These are phyloP conservation scores for Sporormia fimetaria DNA, from an alignment of 495 filamentous ascomycete genomes.

Conservation along the genomic window DNA sequence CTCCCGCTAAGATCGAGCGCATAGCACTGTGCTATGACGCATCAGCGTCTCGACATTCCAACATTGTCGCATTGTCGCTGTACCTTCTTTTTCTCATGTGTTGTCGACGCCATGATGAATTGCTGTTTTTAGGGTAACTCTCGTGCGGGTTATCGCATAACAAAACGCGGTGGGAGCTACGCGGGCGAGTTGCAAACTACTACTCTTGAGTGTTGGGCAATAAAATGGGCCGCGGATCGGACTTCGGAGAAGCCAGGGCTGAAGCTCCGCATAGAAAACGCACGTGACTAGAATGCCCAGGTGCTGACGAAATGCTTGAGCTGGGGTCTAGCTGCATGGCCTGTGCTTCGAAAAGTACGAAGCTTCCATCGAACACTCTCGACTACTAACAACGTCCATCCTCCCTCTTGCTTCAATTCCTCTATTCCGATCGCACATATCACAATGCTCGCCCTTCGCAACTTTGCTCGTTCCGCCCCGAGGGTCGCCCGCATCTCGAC, in stretches of 20 bases:
- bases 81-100: slow-evolving; percentile 19
- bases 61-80: background rate
- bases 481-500: slow-evolving; percentile 52
- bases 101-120: background rate
- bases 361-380: too few species aligned
- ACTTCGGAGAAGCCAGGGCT: too few species aligned
- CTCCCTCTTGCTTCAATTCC: slow-evolving; percentile 2
- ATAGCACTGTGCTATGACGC: slow-evolving; percentile 55
- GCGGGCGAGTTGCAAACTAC: background rate
- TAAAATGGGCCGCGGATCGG: too few species aligned
- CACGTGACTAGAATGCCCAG: too few species aligned
- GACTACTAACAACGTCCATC: too few species aligned
- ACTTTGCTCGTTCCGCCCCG: slow-evolving; percentile 59
- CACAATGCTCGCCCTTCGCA: slow-evolving; percentile 69
- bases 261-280: too few species aligned
- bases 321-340: too few species aligned
- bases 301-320: too few species aligned
- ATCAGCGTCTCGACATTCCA: background rate
- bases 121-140: background rate
- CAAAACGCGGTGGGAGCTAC: too few species aligned
- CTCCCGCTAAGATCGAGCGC: slow-evolving; percentile 79
- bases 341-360: too few species aligned
- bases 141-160: slow-evolving; percentile 1
- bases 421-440: background rate
- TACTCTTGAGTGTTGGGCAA: background rate